phyloP scores from a whole-genome alignment of 805 yeast species.

The Saccharomycopsis sp. region DNA sequence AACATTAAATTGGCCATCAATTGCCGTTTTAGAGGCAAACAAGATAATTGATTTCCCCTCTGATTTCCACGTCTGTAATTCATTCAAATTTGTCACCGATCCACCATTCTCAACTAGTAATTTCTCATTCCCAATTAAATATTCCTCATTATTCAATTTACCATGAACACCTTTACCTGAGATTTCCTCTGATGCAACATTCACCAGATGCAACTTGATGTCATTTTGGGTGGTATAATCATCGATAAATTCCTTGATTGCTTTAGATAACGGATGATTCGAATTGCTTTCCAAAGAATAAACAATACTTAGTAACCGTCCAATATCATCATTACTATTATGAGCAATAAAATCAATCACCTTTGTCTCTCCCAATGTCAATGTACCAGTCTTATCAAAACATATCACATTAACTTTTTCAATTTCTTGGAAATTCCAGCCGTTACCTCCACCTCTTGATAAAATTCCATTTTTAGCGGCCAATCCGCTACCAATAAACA shows the following conservation, averaged over 20 bases:
- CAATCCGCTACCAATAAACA: slow-evolving; percentile 71
- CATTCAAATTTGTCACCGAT: background rate
- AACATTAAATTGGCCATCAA: background rate
- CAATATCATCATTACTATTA: slow-evolving; percentile 8
- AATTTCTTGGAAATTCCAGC: slow-evolving; percentile 76
- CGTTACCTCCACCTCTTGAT: slow-evolving; percentile 60
- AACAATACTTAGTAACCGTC: background rate
- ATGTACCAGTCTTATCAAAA: slow-evolving; percentile 75
- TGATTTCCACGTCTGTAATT: slow-evolving; percentile 2
- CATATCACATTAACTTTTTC: slow-evolving; percentile 56
- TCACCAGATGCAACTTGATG: background rate
- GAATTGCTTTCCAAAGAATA: background rate
- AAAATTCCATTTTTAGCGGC: slow-evolving; percentile 73
- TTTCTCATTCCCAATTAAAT: slow-evolving; percentile 5
- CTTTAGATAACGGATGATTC: slow-evolving; percentile 5
- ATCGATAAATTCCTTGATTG: background rate
- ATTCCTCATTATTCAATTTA: background rate
- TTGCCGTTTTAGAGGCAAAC: background rate
- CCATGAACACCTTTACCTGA: slow-evolving; percentile 8
- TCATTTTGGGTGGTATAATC: background rate
- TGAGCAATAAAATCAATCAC: slow-evolving; percentile 44
- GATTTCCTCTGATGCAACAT: background rate
- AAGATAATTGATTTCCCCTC: slow-evolving; percentile 7
- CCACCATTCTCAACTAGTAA: background rate
- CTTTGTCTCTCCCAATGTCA: slow-evolving; percentile 50